Percentiles rank a stretch among this genome's conserved stretches.
These are phyloP conservation scores for Microdochium trichocladiopsis DNA, from an alignment of 2,329 filamentous ascomycete species.

Conservation along the genomic window DNA sequence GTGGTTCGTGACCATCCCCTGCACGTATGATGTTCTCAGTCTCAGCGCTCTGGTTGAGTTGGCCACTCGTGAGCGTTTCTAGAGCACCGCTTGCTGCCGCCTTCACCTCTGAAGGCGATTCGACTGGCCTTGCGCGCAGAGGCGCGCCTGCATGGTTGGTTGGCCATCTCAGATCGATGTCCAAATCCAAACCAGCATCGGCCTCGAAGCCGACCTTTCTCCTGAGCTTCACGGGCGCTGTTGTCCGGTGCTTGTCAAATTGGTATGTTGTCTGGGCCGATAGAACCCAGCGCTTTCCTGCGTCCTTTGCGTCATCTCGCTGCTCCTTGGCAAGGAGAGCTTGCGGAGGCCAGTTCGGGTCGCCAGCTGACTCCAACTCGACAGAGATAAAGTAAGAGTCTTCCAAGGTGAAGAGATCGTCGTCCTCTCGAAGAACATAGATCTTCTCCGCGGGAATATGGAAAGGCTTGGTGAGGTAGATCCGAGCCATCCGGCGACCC, in stretches of 20 bases:
- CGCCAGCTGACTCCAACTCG: conserved; percentile 44
- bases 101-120: conserved; percentile 34
- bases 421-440: conserved; percentile 38
- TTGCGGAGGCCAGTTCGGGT: conserved; percentile 44
- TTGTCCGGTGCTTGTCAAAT: conserved; percentile 19
- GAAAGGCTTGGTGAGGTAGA: conserved; percentile 42
- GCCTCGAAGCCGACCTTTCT: conserved; percentile 14
- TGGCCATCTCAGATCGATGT: conserved; percentile 24
- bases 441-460: conserved; percentile 45
- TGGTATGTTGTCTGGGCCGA: conserved; percentile 16
- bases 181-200: conserved; percentile 15
- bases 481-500: conserved; percentile 36
- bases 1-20: conserved; percentile 15
- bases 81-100: conserved; percentile 26
- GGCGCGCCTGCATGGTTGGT: conserved; percentile 11
- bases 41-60: conserved; percentile 20
- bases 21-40: conserved; percentile 11
- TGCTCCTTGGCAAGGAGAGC: conserved; percentile 24
- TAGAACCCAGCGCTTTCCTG: conserved; percentile 15
- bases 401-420: conserved; percentile 37
- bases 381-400: conserved; percentile 42
- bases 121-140: conserved; percentile 7
- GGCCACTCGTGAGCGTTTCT: conserved; percentile 21
- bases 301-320: conserved; percentile 13
- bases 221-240: conserved; percentile 15